phyloP scores from a whole-genome alignment of 2,329 filamentous ascomycete genomes.

The Sphaceloma murrayae region DNA sequence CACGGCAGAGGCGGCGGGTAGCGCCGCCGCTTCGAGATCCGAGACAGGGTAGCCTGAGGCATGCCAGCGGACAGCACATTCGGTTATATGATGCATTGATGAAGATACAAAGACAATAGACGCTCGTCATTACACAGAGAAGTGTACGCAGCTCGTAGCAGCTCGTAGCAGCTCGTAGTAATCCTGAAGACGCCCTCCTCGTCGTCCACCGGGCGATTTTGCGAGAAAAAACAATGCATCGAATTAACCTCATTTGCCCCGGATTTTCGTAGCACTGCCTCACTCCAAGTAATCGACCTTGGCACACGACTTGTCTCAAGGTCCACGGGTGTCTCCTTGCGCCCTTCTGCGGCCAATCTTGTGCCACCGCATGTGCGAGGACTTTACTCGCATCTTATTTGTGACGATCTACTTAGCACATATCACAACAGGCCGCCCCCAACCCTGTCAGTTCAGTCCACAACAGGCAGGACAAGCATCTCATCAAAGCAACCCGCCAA shows the following conservation, averaged over 20 bases:
- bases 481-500: not conserved
- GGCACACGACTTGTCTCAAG: constrained; percentile 1
- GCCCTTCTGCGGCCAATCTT: constrained; percentile 11
- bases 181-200: no score
- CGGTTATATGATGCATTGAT: no score
- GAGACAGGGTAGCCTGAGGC: constrained; percentile 8
- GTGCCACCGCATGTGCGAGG: not conserved
- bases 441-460: constrained; percentile 3
- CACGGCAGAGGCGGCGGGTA: constrained; percentile 3
- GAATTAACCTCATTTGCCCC: constrained; percentile 12
- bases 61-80: not conserved
- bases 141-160: no score
- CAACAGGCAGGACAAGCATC: constrained; percentile 9
- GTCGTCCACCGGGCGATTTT: no score
- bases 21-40: constrained; percentile 4
- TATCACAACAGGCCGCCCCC: not conserved
- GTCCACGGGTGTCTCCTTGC: no score
- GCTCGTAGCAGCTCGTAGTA: no score
- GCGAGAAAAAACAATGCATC: constrained; percentile 1
- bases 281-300: not conserved
- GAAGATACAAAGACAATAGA: no score
- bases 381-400: no score
- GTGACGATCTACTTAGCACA: constrained; percentile 1
- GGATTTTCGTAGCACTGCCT: constrained; percentile 13
- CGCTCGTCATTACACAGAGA: no score